phyloP scores from a whole-genome alignment of 352 stramenopile species.

The Phytopythium ostracodes region DNA sequence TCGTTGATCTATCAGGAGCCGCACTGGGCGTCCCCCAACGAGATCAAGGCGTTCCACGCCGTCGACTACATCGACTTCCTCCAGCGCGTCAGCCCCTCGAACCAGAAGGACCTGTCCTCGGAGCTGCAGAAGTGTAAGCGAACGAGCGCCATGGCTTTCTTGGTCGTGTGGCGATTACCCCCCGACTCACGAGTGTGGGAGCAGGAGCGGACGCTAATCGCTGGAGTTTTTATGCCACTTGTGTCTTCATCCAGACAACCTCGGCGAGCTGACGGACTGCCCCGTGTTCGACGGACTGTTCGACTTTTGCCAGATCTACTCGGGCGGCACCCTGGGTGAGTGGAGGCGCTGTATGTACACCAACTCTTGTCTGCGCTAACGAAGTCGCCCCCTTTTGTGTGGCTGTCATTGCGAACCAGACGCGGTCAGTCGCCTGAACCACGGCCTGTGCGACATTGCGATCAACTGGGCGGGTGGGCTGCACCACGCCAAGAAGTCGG shows the following conservation, averaged over 20 bases:
- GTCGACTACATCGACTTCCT: slow-evolving; percentile 98
- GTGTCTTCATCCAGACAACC: slow-evolving; percentile 65
- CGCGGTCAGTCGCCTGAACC: slow-evolving; percentile 96
- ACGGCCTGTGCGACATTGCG: slow-evolving; percentile 93
- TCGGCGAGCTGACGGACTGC: slow-evolving; percentile 95
- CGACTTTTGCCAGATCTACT: slow-evolving; percentile 98
- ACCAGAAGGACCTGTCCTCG: slow-evolving; percentile 65
- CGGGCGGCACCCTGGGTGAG: slow-evolving; percentile 90
- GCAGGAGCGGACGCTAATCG: not conserved
- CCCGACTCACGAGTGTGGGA: too few relatives aligned
- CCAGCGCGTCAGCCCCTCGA: slow-evolving; percentile 90
- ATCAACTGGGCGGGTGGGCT: slow-evolving; percentile 98
- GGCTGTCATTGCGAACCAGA: slow-evolving; percentile 51
- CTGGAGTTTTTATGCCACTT: not conserved
- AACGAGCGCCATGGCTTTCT: not conserved
- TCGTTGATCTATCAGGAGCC: slow-evolving; percentile 36
- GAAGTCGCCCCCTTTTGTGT: not conserved
- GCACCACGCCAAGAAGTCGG: slow-evolving; percentile 98
- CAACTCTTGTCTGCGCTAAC: not conserved
- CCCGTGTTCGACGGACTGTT: slow-evolving; percentile 99
- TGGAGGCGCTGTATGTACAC: not conserved
- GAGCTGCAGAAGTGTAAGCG: slow-evolving; percentile 17
- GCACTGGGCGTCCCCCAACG: slow-evolving; percentile 60
- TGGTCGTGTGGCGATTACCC: not conserved
- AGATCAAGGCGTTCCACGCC: slow-evolving; percentile 95